These are phyloP conservation scores for Candida verbasci DNA, from an alignment of 805 yeast species.

Conservation along the genomic window DNA sequence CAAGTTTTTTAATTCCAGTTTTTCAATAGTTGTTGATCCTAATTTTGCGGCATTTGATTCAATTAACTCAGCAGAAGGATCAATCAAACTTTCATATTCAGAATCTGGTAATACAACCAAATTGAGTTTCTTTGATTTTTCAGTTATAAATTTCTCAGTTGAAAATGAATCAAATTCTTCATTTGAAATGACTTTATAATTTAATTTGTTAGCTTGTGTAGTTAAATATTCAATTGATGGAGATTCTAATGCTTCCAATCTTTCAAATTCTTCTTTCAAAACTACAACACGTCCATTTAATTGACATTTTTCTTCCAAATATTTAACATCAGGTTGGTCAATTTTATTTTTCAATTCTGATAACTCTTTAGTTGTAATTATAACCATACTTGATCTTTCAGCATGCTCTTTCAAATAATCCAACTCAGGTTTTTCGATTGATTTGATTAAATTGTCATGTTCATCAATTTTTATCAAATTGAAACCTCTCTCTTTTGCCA, in stretches of 20 bases:
- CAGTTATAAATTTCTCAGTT: constrained; percentile 10
- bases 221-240: constrained; percentile 28
- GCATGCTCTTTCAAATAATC: constrained; percentile 12
- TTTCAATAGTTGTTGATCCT: constrained; percentile 3
- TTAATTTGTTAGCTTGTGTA: constrained; percentile 23
- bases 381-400: neutral
- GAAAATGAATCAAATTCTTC: constrained; percentile 9
- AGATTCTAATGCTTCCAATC: constrained; percentile 9
- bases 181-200: constrained; percentile 9
- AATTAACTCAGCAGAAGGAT: constrained; percentile 3
- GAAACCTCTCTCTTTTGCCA: constrained; percentile 18
- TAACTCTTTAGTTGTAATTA: constrained; percentile 10
- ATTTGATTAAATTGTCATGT: constrained; percentile 9
- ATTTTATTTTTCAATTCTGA: constrained; percentile 9
- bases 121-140: constrained; percentile 11
- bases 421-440: constrained; percentile 17
- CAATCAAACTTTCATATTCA: constrained; percentile 10
- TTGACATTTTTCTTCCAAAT: constrained; percentile 12
- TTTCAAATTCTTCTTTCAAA: constrained; percentile 7
- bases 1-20: constrained; percentile 11
- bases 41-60: constrained; percentile 3
- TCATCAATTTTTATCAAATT: constrained; percentile 4
- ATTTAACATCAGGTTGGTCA: constrained; percentile 8
- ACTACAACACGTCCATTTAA: constrained; percentile 8
- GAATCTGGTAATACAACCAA: constrained; percentile 13